Percentiles rank a stretch among this genome's conserved stretches.
Evolutionary conservation across 495 filamentous ascomycete genomes (phyloP).

Genomic region (Thermochaetoides thermophila): DNA sequence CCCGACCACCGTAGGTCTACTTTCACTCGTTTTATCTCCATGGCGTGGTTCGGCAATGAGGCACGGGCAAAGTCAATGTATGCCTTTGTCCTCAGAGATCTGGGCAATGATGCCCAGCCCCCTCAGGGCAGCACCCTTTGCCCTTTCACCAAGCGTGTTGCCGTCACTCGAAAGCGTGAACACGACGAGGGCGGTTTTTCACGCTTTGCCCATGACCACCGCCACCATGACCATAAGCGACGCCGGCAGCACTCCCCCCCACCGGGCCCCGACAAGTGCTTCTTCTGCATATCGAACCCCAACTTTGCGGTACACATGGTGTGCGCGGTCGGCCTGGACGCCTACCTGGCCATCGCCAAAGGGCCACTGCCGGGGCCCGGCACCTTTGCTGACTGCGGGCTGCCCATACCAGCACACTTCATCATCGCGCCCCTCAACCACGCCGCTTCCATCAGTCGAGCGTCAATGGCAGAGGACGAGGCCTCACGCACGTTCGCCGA

Average conservation of each 20-base stretch:
- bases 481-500: conserved; percentile 47
- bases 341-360: conserved; percentile 83
- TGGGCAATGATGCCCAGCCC: conserved; percentile 40
- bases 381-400: conserved; percentile 42
- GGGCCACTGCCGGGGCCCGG: conserved; percentile 60
- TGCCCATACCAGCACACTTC: conserved; percentile 72
- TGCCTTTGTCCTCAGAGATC: conserved; percentile 73
- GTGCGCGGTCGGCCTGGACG: conserved; percentile 66
- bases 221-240: conserved; percentile 43
- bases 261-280: conserved; percentile 66
- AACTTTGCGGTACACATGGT: conserved; percentile 76
- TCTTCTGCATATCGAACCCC: conserved; percentile 85
- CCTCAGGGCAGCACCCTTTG: conserved; percentile 56
- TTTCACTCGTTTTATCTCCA: conserved; percentile 76
- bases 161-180: conserved; percentile 49
- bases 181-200: conserved; percentile 42
- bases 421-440: conserved; percentile 84
- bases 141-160: conserved; percentile 35
- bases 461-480: conserved; percentile 41
- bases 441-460: conserved; percentile 31
- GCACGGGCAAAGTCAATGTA: conserved; percentile 76
- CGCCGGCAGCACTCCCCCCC: conserved; percentile 34
- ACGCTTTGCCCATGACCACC: conserved; percentile 42
- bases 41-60: conserved; percentile 60
- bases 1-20: conserved; percentile 28